phyloP scores from a whole-genome alignment of 306 rosid genomes.

The Boehmeria nivea region DNA sequence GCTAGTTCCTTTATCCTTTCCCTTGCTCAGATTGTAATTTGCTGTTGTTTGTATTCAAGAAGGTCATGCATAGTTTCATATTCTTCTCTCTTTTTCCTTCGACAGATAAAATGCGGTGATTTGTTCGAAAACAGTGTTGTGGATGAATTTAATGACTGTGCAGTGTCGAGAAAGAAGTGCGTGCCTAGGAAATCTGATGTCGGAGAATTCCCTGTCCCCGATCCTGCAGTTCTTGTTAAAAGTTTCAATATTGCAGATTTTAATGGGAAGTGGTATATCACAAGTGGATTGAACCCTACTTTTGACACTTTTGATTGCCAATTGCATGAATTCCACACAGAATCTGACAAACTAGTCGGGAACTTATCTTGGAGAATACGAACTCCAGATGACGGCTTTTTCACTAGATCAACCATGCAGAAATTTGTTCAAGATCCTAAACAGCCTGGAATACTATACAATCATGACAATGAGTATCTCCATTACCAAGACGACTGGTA shows the following conservation, averaged over 20 bases:
- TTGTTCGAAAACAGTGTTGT: constrained; percentile 85
- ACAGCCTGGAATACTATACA: constrained; percentile 79
- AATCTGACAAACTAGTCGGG: constrained; percentile 63
- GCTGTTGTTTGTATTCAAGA: not conserved
- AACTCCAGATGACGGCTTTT: constrained; percentile 86
- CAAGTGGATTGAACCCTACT: constrained; percentile 80
- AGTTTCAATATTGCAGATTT: constrained; percentile 68
- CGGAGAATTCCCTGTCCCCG: constrained; percentile 87
- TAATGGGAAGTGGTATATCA: constrained; percentile 89
- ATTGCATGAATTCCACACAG: constrained; percentile 72
- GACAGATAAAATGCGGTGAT: constrained; percentile 91
- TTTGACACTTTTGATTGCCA: constrained; percentile 90
- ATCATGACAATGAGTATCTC: constrained; percentile 91
- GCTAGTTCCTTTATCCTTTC: constrained; percentile 35
- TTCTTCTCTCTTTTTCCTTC: constrained; percentile 17
- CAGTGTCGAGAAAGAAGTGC: constrained; percentile 88
- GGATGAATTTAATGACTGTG: constrained; percentile 91
- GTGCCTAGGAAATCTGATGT: constrained; percentile 90
- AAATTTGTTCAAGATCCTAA: constrained; percentile 80
- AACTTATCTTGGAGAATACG: constrained; percentile 78
- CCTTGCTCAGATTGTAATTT: not conserved
- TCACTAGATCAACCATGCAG: constrained; percentile 70
- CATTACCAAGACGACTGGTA: constrained; percentile 98
- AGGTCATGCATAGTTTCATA: constrained; percentile 18
- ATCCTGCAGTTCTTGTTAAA: constrained; percentile 67